A percentile compares a stretch with the other conserved stretches of the same genome.
Evolutionary conservation across 768 basidiomycete species (phyloP).

Genomic region (Ephemerocybe angulata): DNA sequence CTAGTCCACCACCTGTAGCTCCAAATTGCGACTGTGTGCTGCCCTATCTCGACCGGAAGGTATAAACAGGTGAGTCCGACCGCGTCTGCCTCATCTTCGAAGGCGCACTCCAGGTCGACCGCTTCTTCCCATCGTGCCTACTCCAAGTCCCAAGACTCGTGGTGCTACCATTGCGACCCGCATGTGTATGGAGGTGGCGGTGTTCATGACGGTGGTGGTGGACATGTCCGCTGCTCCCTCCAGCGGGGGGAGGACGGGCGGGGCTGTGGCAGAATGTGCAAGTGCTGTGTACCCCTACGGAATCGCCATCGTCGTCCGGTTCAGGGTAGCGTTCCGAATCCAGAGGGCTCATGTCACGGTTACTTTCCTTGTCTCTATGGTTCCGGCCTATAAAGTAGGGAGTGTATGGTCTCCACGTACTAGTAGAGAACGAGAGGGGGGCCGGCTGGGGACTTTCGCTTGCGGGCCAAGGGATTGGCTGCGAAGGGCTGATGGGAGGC

Average conservation of each 20-base stretch:
- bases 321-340: no score
- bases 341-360: no score
- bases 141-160: constrained; percentile 40
- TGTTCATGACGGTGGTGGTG: constrained; percentile 48
- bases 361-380: no score
- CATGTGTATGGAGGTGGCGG: constrained; percentile 11
- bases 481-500: no score
- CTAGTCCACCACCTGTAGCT: constrained; percentile 29
- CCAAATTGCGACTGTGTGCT: constrained; percentile 67
- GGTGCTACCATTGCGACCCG: constrained; percentile 19
- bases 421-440: no score
- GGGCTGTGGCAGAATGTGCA: constrained; percentile 86
- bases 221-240: constrained; percentile 55
- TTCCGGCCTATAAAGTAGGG: no score
- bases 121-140: constrained; percentile 37
- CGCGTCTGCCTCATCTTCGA: constrained; percentile 49
- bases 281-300: constrained; percentile 92
- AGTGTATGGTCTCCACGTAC: no score
- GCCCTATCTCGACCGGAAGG: constrained; percentile 77
- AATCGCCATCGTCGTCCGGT: constrained; percentile 84
- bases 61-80: constrained; percentile 80
- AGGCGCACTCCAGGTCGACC: constrained; percentile 42
- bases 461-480: no score
- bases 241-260: constrained; percentile 91
- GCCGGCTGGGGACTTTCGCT: no score